phyloP scores from a whole-genome alignment of 306 rosid genomes.

The Myrica gale region DNA sequence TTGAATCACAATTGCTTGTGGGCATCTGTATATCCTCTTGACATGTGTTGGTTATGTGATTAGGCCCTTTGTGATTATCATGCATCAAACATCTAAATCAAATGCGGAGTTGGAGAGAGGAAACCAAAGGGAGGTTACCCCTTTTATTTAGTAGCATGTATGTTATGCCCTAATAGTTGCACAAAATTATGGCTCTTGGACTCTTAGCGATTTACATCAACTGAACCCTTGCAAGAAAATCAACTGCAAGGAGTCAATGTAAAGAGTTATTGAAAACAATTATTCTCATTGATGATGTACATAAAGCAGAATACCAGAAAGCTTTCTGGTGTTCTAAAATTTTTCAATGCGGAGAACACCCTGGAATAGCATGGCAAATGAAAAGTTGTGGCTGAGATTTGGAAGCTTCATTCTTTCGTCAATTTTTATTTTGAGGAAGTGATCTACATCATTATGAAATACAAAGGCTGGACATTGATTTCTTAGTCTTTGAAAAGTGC shows the following conservation, averaged over 20 bases:
- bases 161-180: neutral
- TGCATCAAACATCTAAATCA: neutral
- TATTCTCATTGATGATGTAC: neutral
- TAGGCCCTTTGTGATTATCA: neutral
- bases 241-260: neutral
- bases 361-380: neutral
- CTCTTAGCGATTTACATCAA: neutral
- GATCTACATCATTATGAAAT: neutral
- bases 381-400: neutral
- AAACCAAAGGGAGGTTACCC: too few species aligned
- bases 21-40: neutral
- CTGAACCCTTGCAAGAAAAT: neutral
- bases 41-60: neutral
- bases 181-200: neutral
- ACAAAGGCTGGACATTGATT: slow-evolving; percentile 1
- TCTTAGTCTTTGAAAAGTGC: neutral
- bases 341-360: neutral
- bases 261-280: neutral
- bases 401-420: neutral
- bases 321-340: neutral
- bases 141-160: neutral
- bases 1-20: neutral
- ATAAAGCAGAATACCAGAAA: neutral
- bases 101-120: neutral
- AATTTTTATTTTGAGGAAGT: neutral